Percentiles rank a stretch among this genome's conserved stretches.
Evolutionary conservation across 345 rosid species (phyloP).

Genomic region (Lepidium sativum): DNA sequence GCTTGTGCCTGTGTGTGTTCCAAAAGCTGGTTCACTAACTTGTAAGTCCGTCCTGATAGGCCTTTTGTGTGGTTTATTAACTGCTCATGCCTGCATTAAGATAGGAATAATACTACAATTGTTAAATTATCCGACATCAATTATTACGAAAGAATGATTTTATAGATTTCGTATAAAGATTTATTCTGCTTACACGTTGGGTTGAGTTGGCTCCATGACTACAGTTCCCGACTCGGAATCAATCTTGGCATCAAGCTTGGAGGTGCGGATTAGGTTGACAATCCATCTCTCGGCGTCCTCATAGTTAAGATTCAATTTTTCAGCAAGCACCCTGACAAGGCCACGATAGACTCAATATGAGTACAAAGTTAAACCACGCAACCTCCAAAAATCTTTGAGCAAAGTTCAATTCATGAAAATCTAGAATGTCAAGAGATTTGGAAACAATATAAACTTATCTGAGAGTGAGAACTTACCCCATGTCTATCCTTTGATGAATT

Average conservation of each 20-base stretch:
- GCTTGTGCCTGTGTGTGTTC: constrained; percentile 69
- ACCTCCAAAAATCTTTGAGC: background rate
- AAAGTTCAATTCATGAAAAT: background rate
- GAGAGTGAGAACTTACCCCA: constrained; percentile 45
- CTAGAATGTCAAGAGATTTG: background rate
- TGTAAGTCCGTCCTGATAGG: constrained; percentile 80
- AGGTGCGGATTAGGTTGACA: constrained; percentile 89
- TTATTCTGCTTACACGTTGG: constrained; percentile 63
- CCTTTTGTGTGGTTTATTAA: constrained; percentile 86
- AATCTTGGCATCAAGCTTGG: constrained; percentile 93
- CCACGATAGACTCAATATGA: background rate
- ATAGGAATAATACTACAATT: background rate
- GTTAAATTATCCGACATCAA: background rate
- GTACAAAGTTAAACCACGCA: background rate
- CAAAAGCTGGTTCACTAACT: constrained; percentile 70
- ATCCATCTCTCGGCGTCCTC: constrained; percentile 99
- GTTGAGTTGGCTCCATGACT: constrained; percentile 73
- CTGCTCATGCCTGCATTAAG: constrained; percentile 70
- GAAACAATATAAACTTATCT: background rate
- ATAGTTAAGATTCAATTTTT: constrained; percentile 81
- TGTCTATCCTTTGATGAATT: constrained; percentile 90
- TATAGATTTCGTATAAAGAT: background rate
- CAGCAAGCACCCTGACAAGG: constrained; percentile 69
- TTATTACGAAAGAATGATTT: background rate
- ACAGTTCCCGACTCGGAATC: constrained; percentile 82